Percentiles rank a stretch among this genome's conserved stretches.
Conservation (phyloP, 2,329 filamentous ascomycete genomes). For the Furcasterigmium furcatum region DNA sequence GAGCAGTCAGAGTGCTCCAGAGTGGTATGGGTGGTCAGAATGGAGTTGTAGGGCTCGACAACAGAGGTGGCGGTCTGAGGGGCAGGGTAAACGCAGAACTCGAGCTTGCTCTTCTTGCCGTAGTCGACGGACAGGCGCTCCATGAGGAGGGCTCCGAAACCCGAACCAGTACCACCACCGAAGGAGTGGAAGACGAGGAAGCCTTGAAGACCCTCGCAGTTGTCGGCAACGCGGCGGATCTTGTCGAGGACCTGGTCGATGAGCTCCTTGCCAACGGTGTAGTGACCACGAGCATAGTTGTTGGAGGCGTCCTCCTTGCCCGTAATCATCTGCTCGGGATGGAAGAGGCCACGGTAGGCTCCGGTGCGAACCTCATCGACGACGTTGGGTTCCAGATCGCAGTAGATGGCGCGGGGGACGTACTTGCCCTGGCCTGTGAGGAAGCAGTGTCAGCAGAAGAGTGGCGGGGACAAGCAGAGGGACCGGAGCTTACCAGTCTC, state of each 20-base stretch:
- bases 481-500: constrained; percentile 74
- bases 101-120: constrained; percentile 99
- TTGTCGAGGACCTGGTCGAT: constrained; percentile 98
- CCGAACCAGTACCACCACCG: constrained; percentile 96
- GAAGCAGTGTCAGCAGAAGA: constrained; percentile 15
- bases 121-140: constrained; percentile 98
- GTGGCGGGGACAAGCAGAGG: no score
- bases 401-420: constrained; percentile 98
- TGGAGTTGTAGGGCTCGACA: constrained; percentile 99
- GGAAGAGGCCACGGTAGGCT: constrained; percentile 93
- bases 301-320: constrained; percentile 99
- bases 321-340: constrained; percentile 99
- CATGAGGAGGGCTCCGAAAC: constrained; percentile 97
- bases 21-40: constrained; percentile 97
- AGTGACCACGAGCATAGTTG: constrained; percentile 99
- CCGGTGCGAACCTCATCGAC: constrained; percentile 99
- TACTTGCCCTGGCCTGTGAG: constrained; percentile 91
- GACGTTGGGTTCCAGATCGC: constrained; percentile 99
- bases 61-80: constrained; percentile 96
- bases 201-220: constrained; percentile 96
- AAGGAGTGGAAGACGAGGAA: constrained; percentile 99
- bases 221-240: constrained; percentile 95
- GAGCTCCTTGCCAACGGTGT: constrained; percentile 99
- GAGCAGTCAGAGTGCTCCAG: constrained; percentile 99
- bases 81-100: constrained; percentile 98